phyloP scores from a whole-genome alignment of 2,329 filamentous ascomycete genomes.

The Cercospora zeina region DNA sequence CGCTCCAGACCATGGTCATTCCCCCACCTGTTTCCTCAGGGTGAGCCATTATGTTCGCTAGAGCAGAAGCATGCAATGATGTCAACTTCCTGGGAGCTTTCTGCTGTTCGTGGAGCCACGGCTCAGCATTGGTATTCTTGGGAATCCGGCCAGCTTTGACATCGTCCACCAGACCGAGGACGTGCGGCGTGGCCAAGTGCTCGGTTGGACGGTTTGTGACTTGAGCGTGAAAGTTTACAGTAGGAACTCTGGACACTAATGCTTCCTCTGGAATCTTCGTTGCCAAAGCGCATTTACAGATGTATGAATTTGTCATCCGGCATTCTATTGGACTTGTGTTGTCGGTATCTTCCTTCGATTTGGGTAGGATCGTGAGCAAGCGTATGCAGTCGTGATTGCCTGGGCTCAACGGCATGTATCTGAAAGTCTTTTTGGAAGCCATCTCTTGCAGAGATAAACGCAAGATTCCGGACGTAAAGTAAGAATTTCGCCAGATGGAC shows the following conservation, averaged over 20 bases:
- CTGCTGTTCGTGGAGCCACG: background rate
- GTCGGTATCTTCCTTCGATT: background rate
- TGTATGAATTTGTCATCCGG: background rate
- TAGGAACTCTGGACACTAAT: background rate
- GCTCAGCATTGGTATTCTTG: background rate
- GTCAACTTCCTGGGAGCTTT: background rate
- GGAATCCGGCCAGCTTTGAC: background rate
- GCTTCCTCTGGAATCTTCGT: background rate
- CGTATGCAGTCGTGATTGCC: background rate
- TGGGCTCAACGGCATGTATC: background rate
- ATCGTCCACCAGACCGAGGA: background rate
- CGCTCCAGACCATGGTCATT: background rate
- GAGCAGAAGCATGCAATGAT: background rate
- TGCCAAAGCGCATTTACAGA: background rate
- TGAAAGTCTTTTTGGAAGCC: background rate
- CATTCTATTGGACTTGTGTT: background rate
- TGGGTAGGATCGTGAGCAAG: background rate
- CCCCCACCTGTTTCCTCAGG: background rate
- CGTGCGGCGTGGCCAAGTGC: background rate
- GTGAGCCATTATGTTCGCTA: background rate
- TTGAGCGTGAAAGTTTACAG: background rate
- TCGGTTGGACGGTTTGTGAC: background rate
- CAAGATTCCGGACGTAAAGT: background rate
- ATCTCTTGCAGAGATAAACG: background rate
- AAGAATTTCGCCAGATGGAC: no score